Percentiles rank a stretch among this genome's conserved stretches.
Evolutionary conservation across 331 rosid species (phyloP).

Genomic region (Quercus phellos): DNA sequence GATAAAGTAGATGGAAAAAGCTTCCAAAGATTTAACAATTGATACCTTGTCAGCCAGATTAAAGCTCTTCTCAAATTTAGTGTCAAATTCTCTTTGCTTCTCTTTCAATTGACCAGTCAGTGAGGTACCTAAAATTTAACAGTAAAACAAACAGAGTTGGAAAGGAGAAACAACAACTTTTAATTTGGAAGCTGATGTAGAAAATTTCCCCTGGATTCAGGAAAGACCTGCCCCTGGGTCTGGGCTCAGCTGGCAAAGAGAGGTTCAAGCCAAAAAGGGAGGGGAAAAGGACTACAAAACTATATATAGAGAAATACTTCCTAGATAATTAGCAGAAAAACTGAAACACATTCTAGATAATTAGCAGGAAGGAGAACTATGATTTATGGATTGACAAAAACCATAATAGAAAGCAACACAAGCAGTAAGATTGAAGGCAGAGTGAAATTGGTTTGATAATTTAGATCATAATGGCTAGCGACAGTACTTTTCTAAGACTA

Average conservation of each 20-base stretch:
- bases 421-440: neutral
- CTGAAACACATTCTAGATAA: neutral
- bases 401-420: neutral
- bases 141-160: conserved; percentile 14
- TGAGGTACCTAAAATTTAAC: conserved; percentile 52
- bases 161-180: neutral
- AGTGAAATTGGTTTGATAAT: neutral
- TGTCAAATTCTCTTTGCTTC: conserved; percentile 76
- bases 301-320: neutral
- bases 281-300: neutral
- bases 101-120: conserved; percentile 64
- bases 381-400: neutral
- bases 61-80: conserved; percentile 67
- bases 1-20: conserved; percentile 10
- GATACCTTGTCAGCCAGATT: conserved; percentile 62
- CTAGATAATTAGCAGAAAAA: neutral
- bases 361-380: neutral
- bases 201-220: conserved; percentile 14
- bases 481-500: neutral
- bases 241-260: neutral
- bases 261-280: neutral
- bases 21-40: neutral
- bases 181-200: conserved; percentile 9
- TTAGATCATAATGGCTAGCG: neutral
- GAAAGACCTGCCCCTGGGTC: neutral